Evolutionary conservation across 2,329 filamentous ascomycete species (phyloP).

Genomic region (Aspergillus vadensis): DNA sequence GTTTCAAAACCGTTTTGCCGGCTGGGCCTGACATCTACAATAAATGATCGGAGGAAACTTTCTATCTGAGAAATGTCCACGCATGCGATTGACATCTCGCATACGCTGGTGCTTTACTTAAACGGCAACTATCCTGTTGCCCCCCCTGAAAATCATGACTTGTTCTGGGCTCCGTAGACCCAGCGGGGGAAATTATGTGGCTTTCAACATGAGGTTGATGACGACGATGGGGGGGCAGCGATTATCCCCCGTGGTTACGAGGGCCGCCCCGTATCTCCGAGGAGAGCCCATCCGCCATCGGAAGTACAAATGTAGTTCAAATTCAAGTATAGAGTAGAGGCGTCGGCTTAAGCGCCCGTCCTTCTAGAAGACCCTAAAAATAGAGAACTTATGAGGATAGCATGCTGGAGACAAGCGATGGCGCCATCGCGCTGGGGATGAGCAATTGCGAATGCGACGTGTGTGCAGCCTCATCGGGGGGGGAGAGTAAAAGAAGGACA

Average conservation of each 20-base stretch:
- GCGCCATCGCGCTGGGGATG: background rate
- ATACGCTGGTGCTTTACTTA: background rate
- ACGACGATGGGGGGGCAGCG: slow-evolving; percentile 4
- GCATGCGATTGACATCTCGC: slow-evolving; percentile 1
- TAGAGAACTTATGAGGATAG: background rate
- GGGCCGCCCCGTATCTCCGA: slow-evolving; percentile 3
- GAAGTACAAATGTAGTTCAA: no score
- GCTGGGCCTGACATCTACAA: background rate
- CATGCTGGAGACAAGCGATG: background rate
- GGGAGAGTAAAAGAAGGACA: background rate
- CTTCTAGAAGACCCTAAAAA: slow-evolving; percentile 8
- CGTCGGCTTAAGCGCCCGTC: no score
- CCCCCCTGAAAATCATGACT: slow-evolving; percentile 30
- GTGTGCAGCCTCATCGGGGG: background rate
- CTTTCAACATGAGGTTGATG: slow-evolving; percentile 4
- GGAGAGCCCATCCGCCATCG: background rate
- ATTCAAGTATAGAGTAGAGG: background rate
- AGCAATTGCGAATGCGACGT: background rate
- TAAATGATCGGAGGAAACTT: background rate
- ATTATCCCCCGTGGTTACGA: background rate
- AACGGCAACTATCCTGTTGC: background rate
- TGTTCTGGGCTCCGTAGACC: slow-evolving; percentile 8
- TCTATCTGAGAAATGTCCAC: background rate
- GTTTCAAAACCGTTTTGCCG: background rate
- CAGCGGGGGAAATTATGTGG: slow-evolving; percentile 6